A percentile compares a stretch with the other conserved stretches of the same genome.
Evolutionary conservation across 2,329 filamentous ascomycete genomes (phyloP).

Genomic region (Bipolaris sorokiniana): DNA sequence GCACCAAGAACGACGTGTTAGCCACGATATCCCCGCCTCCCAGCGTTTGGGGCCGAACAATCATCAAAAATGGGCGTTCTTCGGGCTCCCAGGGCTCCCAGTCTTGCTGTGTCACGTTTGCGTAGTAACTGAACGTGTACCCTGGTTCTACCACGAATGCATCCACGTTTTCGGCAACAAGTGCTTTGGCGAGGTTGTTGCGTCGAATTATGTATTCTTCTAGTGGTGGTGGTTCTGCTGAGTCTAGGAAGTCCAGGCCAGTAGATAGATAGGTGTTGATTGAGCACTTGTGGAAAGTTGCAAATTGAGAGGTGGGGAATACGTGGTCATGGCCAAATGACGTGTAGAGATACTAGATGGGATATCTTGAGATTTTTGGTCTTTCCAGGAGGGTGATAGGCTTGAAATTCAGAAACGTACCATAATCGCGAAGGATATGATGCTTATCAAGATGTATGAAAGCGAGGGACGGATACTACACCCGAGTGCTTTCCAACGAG

Average conservation of each 20-base stretch:
- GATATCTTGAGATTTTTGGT: background rate
- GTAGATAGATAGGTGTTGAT: constrained; percentile 58
- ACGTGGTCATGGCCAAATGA: background rate
- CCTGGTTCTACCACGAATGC: constrained; percentile 69
- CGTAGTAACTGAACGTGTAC: constrained; percentile 70
- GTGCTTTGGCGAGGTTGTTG: constrained; percentile 62
- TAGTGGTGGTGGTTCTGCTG: constrained; percentile 55
- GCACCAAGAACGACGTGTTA: constrained; percentile 64
- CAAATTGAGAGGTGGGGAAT: background rate
- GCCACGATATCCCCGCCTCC: constrained; percentile 54
- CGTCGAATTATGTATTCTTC: constrained; percentile 63
- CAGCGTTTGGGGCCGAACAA: constrained; percentile 58
- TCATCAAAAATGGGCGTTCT: constrained; percentile 68
- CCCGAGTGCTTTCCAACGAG: background rate
- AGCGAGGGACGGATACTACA: background rate
- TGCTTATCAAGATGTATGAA: background rate
- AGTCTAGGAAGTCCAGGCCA: constrained; percentile 62
- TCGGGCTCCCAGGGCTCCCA: constrained; percentile 72
- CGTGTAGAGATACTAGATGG: background rate
- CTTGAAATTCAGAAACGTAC: background rate
- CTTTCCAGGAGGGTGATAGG: background rate
- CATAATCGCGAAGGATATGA: background rate
- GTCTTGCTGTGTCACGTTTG: constrained; percentile 64
- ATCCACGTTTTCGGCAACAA: constrained; percentile 59
- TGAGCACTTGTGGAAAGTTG: constrained; percentile 57